Conservation (phyloP, 106 monocot species). For the Hemerocallis citrina region DNA sequence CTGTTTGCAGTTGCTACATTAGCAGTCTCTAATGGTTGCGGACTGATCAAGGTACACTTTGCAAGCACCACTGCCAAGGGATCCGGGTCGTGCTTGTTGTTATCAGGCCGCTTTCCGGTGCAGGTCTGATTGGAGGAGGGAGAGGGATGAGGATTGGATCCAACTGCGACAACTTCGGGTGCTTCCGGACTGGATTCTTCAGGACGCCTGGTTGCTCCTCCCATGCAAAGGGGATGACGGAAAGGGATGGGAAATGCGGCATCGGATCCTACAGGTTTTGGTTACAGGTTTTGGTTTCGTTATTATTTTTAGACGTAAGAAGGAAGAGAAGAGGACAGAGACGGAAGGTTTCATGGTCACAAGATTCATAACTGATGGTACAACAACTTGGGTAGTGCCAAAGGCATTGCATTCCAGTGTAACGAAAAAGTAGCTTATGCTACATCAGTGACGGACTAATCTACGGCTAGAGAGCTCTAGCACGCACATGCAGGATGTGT, state of each 20-base stretch:
- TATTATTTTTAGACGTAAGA: neutral
- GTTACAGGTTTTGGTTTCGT: neutral
- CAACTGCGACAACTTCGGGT: neutral
- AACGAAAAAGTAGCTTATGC: neutral
- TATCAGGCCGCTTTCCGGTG: neutral
- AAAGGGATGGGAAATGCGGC: constrained; percentile 2
- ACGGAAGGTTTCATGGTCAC: no score
- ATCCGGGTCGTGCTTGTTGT: neutral
- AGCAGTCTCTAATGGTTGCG: neutral
- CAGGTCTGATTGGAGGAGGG: neutral
- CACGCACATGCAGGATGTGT: no score
- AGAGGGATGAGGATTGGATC: neutral
- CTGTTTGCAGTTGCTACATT: neutral
- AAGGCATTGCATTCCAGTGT: neutral
- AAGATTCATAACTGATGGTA: neutral
- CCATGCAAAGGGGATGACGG: constrained; percentile 19
- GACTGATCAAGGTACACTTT: constrained; percentile 5
- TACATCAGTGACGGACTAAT: no score
- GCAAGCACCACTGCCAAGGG: constrained; percentile 11
- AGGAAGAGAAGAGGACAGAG: neutral
- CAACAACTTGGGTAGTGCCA: no score
- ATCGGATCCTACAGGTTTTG: neutral
- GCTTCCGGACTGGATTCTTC: neutral
- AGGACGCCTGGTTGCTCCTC: constrained; percentile 16
- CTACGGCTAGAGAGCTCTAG: no score